A percentile compares a stretch with the other conserved stretches of the same genome.
Conservation (phyloP, 2,329 filamentous ascomycete genomes). For the Phialophora chinensis region DNA sequence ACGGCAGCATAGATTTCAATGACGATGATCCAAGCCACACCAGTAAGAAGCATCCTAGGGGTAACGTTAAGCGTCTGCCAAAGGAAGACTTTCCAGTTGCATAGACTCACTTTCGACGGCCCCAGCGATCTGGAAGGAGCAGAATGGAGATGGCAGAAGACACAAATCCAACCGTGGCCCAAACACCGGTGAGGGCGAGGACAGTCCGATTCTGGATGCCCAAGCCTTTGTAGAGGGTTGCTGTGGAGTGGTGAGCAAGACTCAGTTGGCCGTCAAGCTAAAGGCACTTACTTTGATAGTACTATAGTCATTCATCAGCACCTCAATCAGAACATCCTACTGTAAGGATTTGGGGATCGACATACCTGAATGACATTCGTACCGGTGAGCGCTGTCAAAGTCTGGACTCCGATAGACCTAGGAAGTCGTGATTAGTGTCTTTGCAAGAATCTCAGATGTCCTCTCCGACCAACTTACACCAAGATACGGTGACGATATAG, state of each 20-base stretch:
- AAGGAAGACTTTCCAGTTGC: too few species aligned
- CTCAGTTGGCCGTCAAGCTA: neutral
- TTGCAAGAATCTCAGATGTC: too few species aligned
- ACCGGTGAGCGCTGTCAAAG: constrained; percentile 82
- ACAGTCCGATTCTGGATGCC: constrained; percentile 54
- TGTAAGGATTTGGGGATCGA: neutral
- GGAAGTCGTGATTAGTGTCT: constrained; percentile 41
- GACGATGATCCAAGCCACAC: constrained; percentile 58
- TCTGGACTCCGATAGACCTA: constrained; percentile 69
- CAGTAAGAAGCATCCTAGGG: constrained; percentile 58
- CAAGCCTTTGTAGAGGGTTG: constrained; percentile 71
- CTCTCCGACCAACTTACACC: constrained; percentile 46
- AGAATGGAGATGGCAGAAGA: constrained; percentile 65
- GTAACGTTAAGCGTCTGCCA: too few species aligned
- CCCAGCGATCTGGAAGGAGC: constrained; percentile 64
- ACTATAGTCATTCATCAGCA: constrained; percentile 42
- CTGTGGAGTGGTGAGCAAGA: constrained; percentile 53
- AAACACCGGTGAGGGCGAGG: constrained; percentile 78
- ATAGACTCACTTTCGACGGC: constrained; percentile 48
- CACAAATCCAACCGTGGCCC: constrained; percentile 90
- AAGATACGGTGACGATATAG: constrained; percentile 70
- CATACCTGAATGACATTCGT: constrained; percentile 85
- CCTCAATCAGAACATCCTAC: too few species aligned
- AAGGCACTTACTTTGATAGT: constrained; percentile 65
- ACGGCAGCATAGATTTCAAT: constrained; percentile 65